Conservation (phyloP, 2,329 filamentous ascomycete genomes). For the Ceratocystis diversiconidia region DNA sequence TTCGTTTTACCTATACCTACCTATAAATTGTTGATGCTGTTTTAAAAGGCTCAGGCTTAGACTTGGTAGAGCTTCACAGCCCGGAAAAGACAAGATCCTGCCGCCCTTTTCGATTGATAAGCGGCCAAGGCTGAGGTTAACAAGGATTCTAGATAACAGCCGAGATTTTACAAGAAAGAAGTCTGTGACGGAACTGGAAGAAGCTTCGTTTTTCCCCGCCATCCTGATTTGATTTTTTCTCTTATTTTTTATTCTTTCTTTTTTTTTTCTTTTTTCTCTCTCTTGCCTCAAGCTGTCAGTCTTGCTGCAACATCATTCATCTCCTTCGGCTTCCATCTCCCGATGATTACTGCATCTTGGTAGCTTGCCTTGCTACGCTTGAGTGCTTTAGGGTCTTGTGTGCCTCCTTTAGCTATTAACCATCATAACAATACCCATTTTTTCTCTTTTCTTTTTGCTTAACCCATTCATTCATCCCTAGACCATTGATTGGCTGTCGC, state of each 20-base stretch:
- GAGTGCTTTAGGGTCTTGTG: neutral
- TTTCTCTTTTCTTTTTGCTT: neutral
- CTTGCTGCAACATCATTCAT: neutral
- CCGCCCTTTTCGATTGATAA: neutral
- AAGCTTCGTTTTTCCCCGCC: constrained; percentile 4
- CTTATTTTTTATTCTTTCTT: neutral
- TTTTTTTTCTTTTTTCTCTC: neutral
- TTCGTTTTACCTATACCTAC: too few species aligned
- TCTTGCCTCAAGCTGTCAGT: neutral
- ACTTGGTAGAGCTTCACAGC: neutral
- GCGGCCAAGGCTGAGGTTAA: neutral
- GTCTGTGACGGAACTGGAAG: neutral
- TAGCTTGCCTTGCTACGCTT: neutral
- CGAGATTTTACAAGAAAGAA: neutral
- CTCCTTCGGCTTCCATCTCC: neutral
- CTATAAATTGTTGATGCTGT: too few species aligned
- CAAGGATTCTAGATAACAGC: neutral
- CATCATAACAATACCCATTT: neutral
- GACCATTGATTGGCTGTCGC: neutral
- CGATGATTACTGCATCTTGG: neutral
- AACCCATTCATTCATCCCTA: neutral
- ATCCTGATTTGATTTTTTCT: constrained; percentile 1
- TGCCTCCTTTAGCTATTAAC: neutral
- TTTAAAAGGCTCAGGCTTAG: too few species aligned
- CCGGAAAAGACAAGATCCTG: neutral